Conservation (phyloP, 257 asterid genomes). For the Rhazya stricta region DNA sequence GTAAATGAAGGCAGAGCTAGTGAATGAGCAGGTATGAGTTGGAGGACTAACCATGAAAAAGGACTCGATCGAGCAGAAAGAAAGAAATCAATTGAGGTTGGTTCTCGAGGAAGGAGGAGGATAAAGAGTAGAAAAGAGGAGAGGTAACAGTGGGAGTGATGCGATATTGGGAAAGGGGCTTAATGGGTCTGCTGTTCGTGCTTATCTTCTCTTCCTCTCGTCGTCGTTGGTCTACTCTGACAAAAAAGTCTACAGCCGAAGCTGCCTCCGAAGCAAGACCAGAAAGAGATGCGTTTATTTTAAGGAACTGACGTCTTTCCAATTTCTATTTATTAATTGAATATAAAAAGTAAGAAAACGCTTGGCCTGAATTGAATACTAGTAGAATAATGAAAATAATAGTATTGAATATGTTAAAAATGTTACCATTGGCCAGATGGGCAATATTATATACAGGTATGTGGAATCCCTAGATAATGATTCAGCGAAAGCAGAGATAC, state of each 20-base stretch:
- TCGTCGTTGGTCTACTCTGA: background rate
- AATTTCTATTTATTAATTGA: background rate
- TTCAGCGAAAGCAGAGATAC: slow-evolving; percentile 5
- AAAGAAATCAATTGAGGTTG: too few species aligned
- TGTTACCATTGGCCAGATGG: background rate
- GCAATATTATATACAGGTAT: background rate
- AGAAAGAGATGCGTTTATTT: background rate
- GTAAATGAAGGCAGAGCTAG: too few species aligned
- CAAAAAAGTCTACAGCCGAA: background rate
- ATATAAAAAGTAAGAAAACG: background rate
- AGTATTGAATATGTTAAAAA: background rate
- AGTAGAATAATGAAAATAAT: background rate
- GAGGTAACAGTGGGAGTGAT: too few species aligned
- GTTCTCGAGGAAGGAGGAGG: too few species aligned
- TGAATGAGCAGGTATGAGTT: too few species aligned
- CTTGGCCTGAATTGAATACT: background rate
- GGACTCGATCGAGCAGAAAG: too few species aligned
- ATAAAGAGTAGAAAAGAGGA: too few species aligned
- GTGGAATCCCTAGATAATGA: slow-evolving; percentile 1
- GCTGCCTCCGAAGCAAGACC: slow-evolving; percentile 3
- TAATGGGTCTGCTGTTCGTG: background rate
- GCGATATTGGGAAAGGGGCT: background rate
- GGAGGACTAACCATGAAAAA: background rate
- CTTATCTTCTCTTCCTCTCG: background rate
- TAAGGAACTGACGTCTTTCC: background rate